Evolutionary conservation across 2,329 filamentous ascomycete species (phyloP).

Genomic region (Pseudopithomyces maydicus): DNA sequence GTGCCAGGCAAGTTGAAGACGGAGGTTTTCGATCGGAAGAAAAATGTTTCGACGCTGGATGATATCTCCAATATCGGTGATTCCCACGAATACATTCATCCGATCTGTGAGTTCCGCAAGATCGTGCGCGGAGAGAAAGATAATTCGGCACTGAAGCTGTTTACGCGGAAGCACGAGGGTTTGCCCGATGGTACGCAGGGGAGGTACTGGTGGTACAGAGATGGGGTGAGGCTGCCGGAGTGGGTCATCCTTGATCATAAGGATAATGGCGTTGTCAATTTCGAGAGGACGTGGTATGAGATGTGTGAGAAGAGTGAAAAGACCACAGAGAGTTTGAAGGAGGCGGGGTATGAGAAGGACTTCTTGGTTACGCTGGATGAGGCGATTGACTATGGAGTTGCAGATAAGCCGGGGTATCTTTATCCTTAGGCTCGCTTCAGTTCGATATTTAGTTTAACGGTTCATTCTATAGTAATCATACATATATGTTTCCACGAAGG

Average conservation of each 20-base stretch:
- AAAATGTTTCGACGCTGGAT: constrained; percentile 40
- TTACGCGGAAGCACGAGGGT: constrained; percentile 25
- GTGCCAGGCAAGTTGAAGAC: constrained; percentile 53
- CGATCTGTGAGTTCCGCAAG: constrained; percentile 39
- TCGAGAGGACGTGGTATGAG: constrained; percentile 36
- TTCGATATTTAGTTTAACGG: not conserved
- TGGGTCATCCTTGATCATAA: constrained; percentile 33
- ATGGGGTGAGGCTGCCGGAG: constrained; percentile 30
- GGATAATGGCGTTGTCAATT: constrained; percentile 23
- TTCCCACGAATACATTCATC: constrained; percentile 59
- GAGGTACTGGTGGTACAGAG: constrained; percentile 37
- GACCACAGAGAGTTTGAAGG: constrained; percentile 16
- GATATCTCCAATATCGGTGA: constrained; percentile 47
- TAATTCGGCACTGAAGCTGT: constrained; percentile 28
- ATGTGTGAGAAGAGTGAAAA: constrained; percentile 28
- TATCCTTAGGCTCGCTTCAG: constrained; percentile 13
- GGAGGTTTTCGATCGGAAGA: constrained; percentile 31
- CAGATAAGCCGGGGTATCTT: constrained; percentile 16
- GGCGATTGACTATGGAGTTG: constrained; percentile 28
- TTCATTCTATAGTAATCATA: too few species aligned
- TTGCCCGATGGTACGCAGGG: constrained; percentile 17
- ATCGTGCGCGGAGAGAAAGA: constrained; percentile 29
- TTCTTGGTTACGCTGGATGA: constrained; percentile 31
- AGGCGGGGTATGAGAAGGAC: constrained; percentile 22
- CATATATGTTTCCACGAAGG: too few species aligned